These are phyloP conservation scores for Rhodomyrtus tomentosa DNA, from an alignment of 345 rosid genomes.

Conservation along the genomic window DNA sequence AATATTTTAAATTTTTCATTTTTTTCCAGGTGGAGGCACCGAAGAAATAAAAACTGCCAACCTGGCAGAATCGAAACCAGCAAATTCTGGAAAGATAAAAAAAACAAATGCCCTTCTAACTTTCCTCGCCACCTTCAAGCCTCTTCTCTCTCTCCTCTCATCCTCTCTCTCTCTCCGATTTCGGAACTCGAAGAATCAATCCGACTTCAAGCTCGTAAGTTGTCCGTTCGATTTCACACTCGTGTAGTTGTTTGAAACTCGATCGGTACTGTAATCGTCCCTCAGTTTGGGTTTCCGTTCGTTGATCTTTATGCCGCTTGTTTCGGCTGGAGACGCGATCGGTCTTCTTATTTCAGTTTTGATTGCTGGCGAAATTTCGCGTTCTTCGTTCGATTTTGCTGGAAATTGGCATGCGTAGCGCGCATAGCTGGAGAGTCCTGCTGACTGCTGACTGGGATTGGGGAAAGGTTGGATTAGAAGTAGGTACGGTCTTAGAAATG, in stretches of 20 bases:
- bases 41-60: not conserved
- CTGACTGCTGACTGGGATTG: not conserved
- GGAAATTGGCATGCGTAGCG: not conserved
- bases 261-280: not conserved
- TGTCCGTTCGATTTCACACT: not conserved
- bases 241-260: not conserved
- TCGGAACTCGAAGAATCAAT: not conserved
- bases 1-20: not conserved
- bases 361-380: not conserved
- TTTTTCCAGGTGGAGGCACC: not conserved
- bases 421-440: not conserved
- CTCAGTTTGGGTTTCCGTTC: not conserved
- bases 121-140: not conserved
- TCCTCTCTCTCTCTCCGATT: not conserved
- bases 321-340: not conserved
- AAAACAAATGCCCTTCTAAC: not conserved
- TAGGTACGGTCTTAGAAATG: not conserved
- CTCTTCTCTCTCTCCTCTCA: not conserved
- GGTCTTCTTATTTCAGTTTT: not conserved
- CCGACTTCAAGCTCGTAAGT: not conserved
- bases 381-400: not conserved
- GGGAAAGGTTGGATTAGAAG: too few species aligned
- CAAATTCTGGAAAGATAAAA: not conserved
- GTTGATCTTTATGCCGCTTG: not conserved
- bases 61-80: conserved; percentile 1